Evolutionary conservation across 345 rosid genomes (phyloP), one percentile per base, ranked within the genome.

Genomic region (Durio zibethinus): DNA sequence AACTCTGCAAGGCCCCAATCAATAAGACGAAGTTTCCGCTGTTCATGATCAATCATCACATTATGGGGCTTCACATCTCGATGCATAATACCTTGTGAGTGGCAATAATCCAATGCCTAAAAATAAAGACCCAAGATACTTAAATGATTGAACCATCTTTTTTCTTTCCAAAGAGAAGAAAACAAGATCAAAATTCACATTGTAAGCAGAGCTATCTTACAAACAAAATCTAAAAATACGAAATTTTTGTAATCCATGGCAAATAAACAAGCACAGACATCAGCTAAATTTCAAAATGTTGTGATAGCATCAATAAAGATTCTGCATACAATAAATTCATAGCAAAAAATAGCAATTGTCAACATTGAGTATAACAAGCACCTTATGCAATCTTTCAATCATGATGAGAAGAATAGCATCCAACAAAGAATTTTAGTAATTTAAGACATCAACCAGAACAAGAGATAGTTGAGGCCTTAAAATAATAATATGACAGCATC

Each of bases 1-100:
- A 94, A 94, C 77, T 94, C 98, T 6, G 98, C 98, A 74, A 94
- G 91, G 69, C 99, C 99, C 99, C 99, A 96, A 71, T 96, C 98
- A 79, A 96, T 96, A 65, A 96, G 89, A 52, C 98, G 97, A 60
- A 96, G 98, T 78, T 93, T 96, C 60, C 97, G 87, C 80, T 90
- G 97, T 78, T 90, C 99, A 33, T 93, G 99, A 86, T 96, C 99
- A 86, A 96, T 96, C 99, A 96, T 93, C 75, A 96, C 97, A 84
- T 96, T 96, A 84, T 96, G 99, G 20, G 99, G 99, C 83, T 93
- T 96, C 80, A 96, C 99, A 86, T 96, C 99, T 78, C 98, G 91
- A 81, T 95, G 99, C 99, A 95, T 95, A 67, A 95, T 95, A 70
- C 99, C 99, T 85, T 92, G 98, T 1, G 99, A 92, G 85, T 96